A percentile compares a stretch with the other conserved stretches of the same genome.
These are phyloP conservation scores for Nitzschia putrida DNA, from an alignment of 108 stramenopile species.

Conservation along the genomic window DNA sequence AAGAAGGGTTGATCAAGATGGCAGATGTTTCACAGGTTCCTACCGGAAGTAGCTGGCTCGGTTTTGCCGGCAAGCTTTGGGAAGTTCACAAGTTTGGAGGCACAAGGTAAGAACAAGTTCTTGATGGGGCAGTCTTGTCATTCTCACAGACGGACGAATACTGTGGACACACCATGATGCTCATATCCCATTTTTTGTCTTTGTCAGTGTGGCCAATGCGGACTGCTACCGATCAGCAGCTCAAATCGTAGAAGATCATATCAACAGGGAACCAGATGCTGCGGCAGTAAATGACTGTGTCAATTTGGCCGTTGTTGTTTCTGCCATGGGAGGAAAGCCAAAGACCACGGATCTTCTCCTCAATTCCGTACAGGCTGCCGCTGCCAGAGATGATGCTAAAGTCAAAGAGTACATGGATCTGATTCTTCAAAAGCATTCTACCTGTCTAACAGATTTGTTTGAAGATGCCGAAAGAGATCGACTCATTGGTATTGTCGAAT, in stretches of 20 bases:
- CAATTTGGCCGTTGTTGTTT: slow-evolving; percentile 68
- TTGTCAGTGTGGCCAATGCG: slow-evolving; percentile 55
- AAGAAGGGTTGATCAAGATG: too few species aligned
- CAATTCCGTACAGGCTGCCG: slow-evolving; percentile 59
- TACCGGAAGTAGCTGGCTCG: slow-evolving; percentile 11
- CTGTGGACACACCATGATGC: too few species aligned
- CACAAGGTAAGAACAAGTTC: slow-evolving; percentile 27
- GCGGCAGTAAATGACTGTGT: slow-evolving; percentile 3
- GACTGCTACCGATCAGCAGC: slow-evolving; percentile 56
- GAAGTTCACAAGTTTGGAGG: slow-evolving; percentile 85
- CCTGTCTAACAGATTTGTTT: slow-evolving; percentile 49
- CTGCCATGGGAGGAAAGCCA: slow-evolving; percentile 92
- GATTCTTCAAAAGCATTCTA: slow-evolving; percentile 53
- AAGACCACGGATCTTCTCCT: slow-evolving; percentile 90
- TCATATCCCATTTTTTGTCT: too few species aligned
- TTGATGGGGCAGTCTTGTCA: not conserved
- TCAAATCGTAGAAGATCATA: slow-evolving; percentile 52
- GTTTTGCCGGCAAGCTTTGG: slow-evolving; percentile 53
- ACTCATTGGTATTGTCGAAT: slow-evolving; percentile 46
- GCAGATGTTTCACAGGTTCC: not conserved
- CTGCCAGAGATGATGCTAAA: slow-evolving; percentile 41
- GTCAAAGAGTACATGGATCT: slow-evolving; percentile 39
- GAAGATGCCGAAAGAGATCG: slow-evolving; percentile 27
- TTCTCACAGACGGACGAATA: too few species aligned
- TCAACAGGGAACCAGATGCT: slow-evolving; percentile 18